Evolutionary conservation across 208 protist genomes (phyloP).

Genomic region (Crithidia acanthocephali): DNA sequence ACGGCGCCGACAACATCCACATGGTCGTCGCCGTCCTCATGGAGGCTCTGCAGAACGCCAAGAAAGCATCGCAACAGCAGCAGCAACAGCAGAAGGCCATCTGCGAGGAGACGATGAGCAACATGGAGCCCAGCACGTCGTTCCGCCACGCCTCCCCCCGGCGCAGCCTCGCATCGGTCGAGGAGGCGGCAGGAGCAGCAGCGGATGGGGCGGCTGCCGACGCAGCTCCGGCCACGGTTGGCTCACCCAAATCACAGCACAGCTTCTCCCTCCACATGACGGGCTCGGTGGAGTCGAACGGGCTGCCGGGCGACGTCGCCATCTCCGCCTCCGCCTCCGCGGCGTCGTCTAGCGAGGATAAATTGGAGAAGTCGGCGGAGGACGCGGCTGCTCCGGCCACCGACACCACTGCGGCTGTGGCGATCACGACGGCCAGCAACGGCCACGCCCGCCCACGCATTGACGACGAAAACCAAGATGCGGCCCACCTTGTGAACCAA

Average conservation of each 20-base stretch:
- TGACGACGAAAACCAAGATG: background rate
- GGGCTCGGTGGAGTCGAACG: background rate
- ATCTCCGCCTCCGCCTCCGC: conserved; percentile 8
- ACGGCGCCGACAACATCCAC: conserved; percentile 37
- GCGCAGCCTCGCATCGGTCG: conserved; percentile 4
- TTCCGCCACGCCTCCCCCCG: conserved; percentile 5
- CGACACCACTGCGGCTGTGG: background rate
- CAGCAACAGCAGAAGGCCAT: background rate
- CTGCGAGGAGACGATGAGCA: conserved; percentile 4
- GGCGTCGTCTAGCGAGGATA: background rate
- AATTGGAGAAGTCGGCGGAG: background rate
- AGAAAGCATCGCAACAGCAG: conserved; percentile 7
- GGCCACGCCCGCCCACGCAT: background rate
- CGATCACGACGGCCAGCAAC: background rate
- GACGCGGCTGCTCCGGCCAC: background rate
- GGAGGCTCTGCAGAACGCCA: conserved; percentile 31
- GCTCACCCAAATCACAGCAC: background rate
- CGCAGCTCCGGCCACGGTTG: background rate
- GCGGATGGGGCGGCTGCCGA: background rate
- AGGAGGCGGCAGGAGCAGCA: background rate
- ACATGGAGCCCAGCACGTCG: background rate
- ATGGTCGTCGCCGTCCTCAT: conserved; percentile 42
- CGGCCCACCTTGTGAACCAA: background rate
- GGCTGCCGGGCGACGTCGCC: background rate
- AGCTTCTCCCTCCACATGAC: background rate